A percentile compares a stretch with the other conserved stretches of the same genome.
Evolutionary conservation across 228 moss, liverwort and hornwort genomes (phyloP).

Genomic region (Sphagnum fallax): DNA sequence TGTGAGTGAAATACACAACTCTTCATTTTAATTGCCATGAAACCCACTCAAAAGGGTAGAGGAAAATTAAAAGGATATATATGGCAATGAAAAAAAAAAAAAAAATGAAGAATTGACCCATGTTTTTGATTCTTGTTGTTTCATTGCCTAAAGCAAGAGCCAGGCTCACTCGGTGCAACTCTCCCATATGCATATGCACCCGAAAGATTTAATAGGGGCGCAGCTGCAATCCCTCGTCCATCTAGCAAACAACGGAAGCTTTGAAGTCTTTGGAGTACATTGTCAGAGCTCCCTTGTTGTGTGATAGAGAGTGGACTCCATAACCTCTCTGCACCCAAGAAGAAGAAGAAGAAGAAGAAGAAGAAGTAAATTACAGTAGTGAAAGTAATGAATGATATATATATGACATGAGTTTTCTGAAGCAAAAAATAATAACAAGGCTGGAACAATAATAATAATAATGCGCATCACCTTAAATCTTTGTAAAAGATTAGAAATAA

Average conservation of each 20-base stretch:
- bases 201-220: conserved; percentile 38
- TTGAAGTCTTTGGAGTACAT: conserved; percentile 53
- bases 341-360: background rate
- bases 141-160: conserved; percentile 77
- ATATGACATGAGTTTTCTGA: too few relatives aligned
- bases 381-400: too few relatives aligned
- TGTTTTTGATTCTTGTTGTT: background rate
- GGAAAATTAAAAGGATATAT: too few relatives aligned
- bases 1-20: too few relatives aligned
- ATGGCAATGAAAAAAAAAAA: too few relatives aligned
- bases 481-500: too few relatives aligned
- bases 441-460: background rate
- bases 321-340: conserved; percentile 52
- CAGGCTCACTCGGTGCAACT: conserved; percentile 36
- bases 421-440: background rate
- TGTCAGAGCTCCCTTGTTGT: conserved; percentile 16
- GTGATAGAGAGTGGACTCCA: conserved; percentile 62
- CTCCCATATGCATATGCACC: conserved; percentile 32
- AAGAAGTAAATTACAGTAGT: too few relatives aligned
- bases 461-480: too few relatives aligned
- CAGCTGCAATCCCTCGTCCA: conserved; percentile 69
- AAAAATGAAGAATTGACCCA: too few relatives aligned
- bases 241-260: conserved; percentile 77
- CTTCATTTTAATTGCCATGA: too few relatives aligned
- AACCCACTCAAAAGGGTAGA: too few relatives aligned